Base-by-base conservation (phyloP, 2,329 filamentous ascomycete genomes). In the Hymenoscyphus occultus region DNA sequence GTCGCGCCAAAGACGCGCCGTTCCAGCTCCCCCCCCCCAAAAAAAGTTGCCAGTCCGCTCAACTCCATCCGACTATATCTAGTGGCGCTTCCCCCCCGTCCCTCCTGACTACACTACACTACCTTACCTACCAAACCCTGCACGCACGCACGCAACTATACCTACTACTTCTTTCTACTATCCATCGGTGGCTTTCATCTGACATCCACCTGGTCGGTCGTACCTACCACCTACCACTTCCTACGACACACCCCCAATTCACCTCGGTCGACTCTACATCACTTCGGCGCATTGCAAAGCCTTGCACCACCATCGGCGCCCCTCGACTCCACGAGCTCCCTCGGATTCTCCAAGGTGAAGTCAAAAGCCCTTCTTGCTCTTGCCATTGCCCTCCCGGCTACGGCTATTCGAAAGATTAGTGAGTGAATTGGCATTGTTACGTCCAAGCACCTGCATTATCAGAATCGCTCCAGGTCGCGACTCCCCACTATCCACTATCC, bases 401-500 rank as follows among this genome's bases (percentile, higher is more conserved):
- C 45, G n/a, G 45, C n/a, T 51, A 51, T 10, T 51, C 45, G 45
- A 51, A 35, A 51, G 19, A 45, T 19, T n/a, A 45, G 42, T 45
- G 42, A 45, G 45, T 51, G 45, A 51, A 51, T 51, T 51, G 45
- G 45, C 45, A 5, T n/a, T 19, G 16, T 6, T 19, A 4, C n/a
- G 45, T 51, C 45, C 45, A 51, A 51, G 45, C 45, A 51, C 45
- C 45, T 51, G 45, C 45, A 51, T 35, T 51, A 51, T 51, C 45
- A 51, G n/a, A 22, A 48, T 19, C 42, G 6, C 45, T 1, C 14
- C 19, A 22, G 19, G 45, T 51, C 45, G 45, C 19, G 7, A 22
- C 45, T n/a, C 19, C 22, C 13, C 45, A 51, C 22, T n/a, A 7
- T n/a, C 19, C 42, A 28, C 42, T 48, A n/a, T n/a, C 42, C 42